Evolutionary conservation across 1,139 yeast species (phyloP).

Genomic region (Debaryomycetaceae sp.): DNA sequence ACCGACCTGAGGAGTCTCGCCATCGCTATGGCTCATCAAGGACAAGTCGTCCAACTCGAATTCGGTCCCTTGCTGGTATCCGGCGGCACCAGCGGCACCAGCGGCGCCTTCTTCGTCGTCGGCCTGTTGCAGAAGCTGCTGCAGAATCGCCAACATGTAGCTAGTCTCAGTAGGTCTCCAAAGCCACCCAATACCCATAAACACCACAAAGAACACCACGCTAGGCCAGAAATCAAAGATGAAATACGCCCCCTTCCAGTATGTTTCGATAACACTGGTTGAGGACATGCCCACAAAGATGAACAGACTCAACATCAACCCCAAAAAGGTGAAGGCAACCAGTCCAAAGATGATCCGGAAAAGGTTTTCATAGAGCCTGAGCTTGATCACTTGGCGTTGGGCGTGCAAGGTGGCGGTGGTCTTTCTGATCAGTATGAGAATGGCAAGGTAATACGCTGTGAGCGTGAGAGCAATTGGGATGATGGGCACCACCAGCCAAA

Average conservation of each 20-base stretch:
- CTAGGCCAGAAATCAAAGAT: slow-evolving; percentile 94
- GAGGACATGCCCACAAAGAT: slow-evolving; percentile 70
- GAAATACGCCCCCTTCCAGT: slow-evolving; percentile 92
- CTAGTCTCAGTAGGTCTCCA: slow-evolving; percentile 99
- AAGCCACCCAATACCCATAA: slow-evolving; percentile 78
- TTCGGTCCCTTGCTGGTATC: slow-evolving; percentile 44
- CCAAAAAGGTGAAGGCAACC: slow-evolving; percentile 44
- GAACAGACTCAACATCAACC: slow-evolving; percentile 67
- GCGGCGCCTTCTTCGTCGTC: slow-evolving; percentile 52
- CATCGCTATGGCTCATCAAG: slow-evolving; percentile 50
- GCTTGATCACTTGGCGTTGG: slow-evolving; percentile 89
- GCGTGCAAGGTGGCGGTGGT: slow-evolving; percentile 73
- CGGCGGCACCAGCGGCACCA: slow-evolving; percentile 29
- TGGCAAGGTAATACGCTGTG: slow-evolving; percentile 69
- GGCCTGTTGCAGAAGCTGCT: slow-evolving; percentile 79
- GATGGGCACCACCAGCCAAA: slow-evolving; percentile 40
- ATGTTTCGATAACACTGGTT: slow-evolving; percentile 73
- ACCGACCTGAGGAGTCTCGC: slow-evolving; percentile 20
- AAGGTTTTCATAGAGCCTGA: slow-evolving; percentile 76
- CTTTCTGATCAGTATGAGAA: slow-evolving; percentile 64
- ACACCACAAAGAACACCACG: slow-evolving; percentile 77
- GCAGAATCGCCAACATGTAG: slow-evolving; percentile 90
- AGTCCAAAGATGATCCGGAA: slow-evolving; percentile 74
- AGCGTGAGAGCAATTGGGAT: slow-evolving; percentile 71
- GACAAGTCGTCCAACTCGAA: slow-evolving; percentile 75